Evolutionary conservation across 2,329 filamentous ascomycete species (phyloP), one percentile per base, ranked within the genome.

Genomic region (Sporothrix variecibatus): DNA sequence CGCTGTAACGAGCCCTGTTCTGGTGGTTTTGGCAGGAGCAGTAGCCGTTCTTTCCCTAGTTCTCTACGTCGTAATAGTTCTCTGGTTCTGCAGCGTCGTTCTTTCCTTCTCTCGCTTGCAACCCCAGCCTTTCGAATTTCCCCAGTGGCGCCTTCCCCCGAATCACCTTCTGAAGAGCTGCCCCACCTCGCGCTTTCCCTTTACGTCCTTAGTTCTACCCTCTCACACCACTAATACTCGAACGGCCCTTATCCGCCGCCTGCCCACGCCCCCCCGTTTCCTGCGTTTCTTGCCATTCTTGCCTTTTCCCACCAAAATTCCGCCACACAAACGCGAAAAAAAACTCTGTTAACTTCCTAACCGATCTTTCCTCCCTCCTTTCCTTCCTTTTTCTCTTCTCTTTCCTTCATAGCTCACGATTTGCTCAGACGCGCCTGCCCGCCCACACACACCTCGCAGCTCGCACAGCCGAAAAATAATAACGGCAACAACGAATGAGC

Each of bases 301-400:
- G 38, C 51, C 46, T 53, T 49, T 38, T 72, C 28, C 46, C 49
- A 26, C 51, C 58, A 58, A 20, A 46, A 34, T 60, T 56, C 56
- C 20, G 46, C 53, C 70, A 65, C 62, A 72, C 31, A 58, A 51
- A 67, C 70, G 38, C 73, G 73, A 74, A 65, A 49, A 71, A 71
- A 75, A 77, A 76, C 72, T 77, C 76, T 75, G 60, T 75, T 77
- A 77, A 76, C 64, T 75, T 77, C 76, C 71, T 77, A 77, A 71
- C 73, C 76, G 76, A 75, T 74, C 20, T 74, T 70, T 68, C 31
- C 7, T 31, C 43, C 3, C 20, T 40, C 58, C 15, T 70, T 70
- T 31, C 46, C 58, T 40, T 72, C 56, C 75, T 26, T 72, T 49
- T 58, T 72, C 38, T 3, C 28, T 65, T 53, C 60, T 56, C 58